phyloP scores from a whole-genome alignment of 2,329 filamentous ascomycete species.

The Shiraia sp. region DNA sequence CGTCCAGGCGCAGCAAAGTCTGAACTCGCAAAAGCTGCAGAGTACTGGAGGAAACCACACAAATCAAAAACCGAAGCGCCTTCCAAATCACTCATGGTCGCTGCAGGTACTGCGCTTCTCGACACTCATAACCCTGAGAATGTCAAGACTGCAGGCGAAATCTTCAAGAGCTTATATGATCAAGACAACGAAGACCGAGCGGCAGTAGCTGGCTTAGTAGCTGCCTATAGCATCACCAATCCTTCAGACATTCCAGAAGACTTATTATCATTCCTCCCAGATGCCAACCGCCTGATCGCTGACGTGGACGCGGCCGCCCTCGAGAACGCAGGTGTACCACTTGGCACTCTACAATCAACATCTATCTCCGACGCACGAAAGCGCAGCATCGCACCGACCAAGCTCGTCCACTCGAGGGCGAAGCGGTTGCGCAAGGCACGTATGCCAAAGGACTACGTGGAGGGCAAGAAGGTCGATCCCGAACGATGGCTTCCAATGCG shows the following conservation, averaged over 20 bases:
- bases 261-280: slow-evolving; percentile 61
- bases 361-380: slow-evolving; percentile 47
- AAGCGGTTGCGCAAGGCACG: slow-evolving; percentile 63
- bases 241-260: slow-evolving; percentile 58
- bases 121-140: slow-evolving; percentile 73
- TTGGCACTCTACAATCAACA: slow-evolving; percentile 28
- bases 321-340: slow-evolving; percentile 68
- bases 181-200: slow-evolving; percentile 69
- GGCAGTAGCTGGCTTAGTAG: slow-evolving; percentile 81
- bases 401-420: slow-evolving; percentile 54
- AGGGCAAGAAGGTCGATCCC: slow-evolving; percentile 79
- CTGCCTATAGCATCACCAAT: slow-evolving; percentile 70
- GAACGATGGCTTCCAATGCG: slow-evolving; percentile 92
- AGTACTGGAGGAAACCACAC: slow-evolving; percentile 69
- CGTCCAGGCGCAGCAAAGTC: slow-evolving; percentile 71
- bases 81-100: slow-evolving; percentile 65
- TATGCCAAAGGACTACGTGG: slow-evolving; percentile 74
- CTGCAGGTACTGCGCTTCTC: slow-evolving; percentile 81
- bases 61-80: slow-evolving; percentile 55
- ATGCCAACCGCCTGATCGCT: slow-evolving; percentile 64
- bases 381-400: slow-evolving; percentile 40
- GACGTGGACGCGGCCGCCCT: slow-evolving; percentile 66
- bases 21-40: slow-evolving; percentile 77
- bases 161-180: slow-evolving; percentile 73
- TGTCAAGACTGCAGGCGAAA: slow-evolving; percentile 70